Evolutionary conservation across 805 yeast species (phyloP).

Genomic region (Teunomyces barrocoloradensis): DNA sequence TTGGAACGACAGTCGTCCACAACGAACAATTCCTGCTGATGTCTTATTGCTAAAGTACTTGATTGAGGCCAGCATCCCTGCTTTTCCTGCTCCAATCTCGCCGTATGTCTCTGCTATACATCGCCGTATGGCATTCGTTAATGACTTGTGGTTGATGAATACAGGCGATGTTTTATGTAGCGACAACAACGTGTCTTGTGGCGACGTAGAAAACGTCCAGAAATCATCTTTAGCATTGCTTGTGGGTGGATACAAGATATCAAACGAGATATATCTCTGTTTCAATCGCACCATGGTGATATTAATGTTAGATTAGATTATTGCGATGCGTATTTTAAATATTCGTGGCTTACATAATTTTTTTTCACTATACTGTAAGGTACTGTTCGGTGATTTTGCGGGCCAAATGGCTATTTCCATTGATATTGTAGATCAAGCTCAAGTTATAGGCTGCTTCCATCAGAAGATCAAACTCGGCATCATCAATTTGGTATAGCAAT

Average conservation of each 20-base stretch:
- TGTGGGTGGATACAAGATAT: conserved; percentile 62
- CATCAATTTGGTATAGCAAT: conserved; percentile 44
- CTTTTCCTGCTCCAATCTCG: conserved; percentile 69
- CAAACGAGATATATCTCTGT: conserved; percentile 80
- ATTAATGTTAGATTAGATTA: too few species aligned
- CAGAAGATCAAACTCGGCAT: conserved; percentile 53
- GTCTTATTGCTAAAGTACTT: conserved; percentile 82
- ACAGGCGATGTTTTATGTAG: conserved; percentile 53
- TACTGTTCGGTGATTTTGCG: conserved; percentile 62
- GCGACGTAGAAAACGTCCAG: conserved; percentile 23
- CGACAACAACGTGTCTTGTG: conserved; percentile 39
- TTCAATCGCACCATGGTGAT: conserved; percentile 79
- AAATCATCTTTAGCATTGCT: conserved; percentile 14
- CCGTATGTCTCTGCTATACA: conserved; percentile 69
- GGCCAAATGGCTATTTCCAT: conserved; percentile 71
- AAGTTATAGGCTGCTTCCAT: conserved; percentile 86
- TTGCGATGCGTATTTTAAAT: background rate
- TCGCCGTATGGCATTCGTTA: conserved; percentile 53
- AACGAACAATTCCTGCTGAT: conserved; percentile 79
- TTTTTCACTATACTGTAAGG: conserved; percentile 43
- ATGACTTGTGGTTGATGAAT: conserved; percentile 45
- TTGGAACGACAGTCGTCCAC: conserved; percentile 62
- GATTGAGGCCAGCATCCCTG: conserved; percentile 56
- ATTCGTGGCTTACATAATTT: background rate
- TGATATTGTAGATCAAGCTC: conserved; percentile 66